A percentile compares a stretch with the other conserved stretches of the same genome.
Evolutionary conservation across 805 yeast genomes (phyloP).

Genomic region (Kockiozyma suomiensis): DNA sequence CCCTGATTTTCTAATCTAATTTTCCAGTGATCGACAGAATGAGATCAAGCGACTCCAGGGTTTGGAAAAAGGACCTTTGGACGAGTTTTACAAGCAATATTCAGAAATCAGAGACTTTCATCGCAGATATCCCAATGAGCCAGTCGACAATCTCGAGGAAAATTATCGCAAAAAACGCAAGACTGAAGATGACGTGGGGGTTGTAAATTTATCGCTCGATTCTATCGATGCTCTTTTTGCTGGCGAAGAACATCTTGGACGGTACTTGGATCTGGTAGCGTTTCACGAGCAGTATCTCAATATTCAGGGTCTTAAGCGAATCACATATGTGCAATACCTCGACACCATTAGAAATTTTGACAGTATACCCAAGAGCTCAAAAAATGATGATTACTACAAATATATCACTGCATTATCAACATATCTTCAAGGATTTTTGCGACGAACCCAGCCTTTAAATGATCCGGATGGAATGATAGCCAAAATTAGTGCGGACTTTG

Average conservation of each 20-base stretch:
- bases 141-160: slow-evolving; percentile 38
- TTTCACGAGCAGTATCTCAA: slow-evolving; percentile 60
- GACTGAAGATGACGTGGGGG: slow-evolving; percentile 35
- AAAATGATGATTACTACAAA: slow-evolving; percentile 44
- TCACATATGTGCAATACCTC: slow-evolving; percentile 56
- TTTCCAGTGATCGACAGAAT: slow-evolving; percentile 20
- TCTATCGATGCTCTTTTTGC: slow-evolving; percentile 56
- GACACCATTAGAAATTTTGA: slow-evolving; percentile 49
- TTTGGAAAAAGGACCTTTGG: slow-evolving; percentile 41
- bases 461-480: slow-evolving; percentile 44
- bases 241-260: slow-evolving; percentile 66
- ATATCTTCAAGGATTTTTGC: slow-evolving; percentile 56
- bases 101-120: slow-evolving; percentile 42
- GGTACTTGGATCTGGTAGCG: slow-evolving; percentile 57
- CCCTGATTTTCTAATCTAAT: not conserved
- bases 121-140: slow-evolving; percentile 41
- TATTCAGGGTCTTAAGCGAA: slow-evolving; percentile 43
- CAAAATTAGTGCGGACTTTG: slow-evolving; percentile 40
- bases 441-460: slow-evolving; percentile 53
- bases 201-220: slow-evolving; percentile 39
- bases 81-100: slow-evolving; percentile 47
- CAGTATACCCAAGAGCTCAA: slow-evolving; percentile 35
- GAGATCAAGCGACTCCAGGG: slow-evolving; percentile 34
- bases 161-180: slow-evolving; percentile 35
- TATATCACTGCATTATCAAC: slow-evolving; percentile 52